Conservation (phyloP, 805 yeast species). For the Kluyveromyces starmeri region DNA sequence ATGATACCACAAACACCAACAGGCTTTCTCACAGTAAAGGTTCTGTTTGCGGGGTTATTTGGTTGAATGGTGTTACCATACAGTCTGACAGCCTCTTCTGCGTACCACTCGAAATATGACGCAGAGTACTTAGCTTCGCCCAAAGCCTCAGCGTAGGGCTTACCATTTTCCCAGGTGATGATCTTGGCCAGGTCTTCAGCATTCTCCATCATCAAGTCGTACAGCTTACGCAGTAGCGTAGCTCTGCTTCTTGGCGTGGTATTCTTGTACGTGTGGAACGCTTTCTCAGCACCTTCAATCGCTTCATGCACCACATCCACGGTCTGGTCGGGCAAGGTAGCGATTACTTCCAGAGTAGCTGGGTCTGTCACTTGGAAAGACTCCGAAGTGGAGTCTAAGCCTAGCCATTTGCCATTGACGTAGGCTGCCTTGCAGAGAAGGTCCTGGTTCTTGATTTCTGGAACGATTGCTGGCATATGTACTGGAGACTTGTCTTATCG, state of each 20-base stretch:
- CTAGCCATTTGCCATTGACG: conserved; percentile 68
- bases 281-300: conserved; percentile 38
- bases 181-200: conserved; percentile 48
- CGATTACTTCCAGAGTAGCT: conserved; percentile 50
- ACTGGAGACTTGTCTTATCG: no score
- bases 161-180: conserved; percentile 54
- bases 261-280: conserved; percentile 38
- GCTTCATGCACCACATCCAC: conserved; percentile 50
- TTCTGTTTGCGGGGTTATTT: conserved; percentile 40
- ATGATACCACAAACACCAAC: conserved; percentile 57
- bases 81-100: conserved; percentile 52
- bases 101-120: conserved; percentile 81
- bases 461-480: conserved; percentile 8
- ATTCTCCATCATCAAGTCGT: conserved; percentile 44
- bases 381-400: conserved; percentile 31
- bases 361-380: conserved; percentile 70
- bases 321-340: conserved; percentile 55
- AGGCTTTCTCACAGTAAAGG: conserved; percentile 47
- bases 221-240: conserved; percentile 40
- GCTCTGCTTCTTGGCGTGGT: conserved; percentile 45
- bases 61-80: conserved; percentile 54
- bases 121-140: conserved; percentile 56
- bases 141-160: conserved; percentile 42
- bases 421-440: conserved; percentile 51
- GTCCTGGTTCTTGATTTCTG: conserved; percentile 37